Evolutionary conservation across 495 filamentous ascomycete species (phyloP).

Genomic region (Annulohypoxylon moriforme): DNA sequence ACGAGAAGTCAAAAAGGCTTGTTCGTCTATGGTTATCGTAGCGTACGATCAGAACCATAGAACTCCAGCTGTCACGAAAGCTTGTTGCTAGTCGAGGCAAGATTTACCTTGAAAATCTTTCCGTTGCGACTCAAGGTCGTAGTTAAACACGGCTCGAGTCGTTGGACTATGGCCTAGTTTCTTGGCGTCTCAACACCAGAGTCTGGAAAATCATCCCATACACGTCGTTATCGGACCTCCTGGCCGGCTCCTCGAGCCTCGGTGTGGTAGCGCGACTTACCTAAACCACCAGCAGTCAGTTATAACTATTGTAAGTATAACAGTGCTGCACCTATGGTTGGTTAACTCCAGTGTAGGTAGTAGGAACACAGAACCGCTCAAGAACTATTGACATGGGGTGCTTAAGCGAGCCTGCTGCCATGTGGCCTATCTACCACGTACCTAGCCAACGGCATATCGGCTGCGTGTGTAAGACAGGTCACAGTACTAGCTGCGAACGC

Average conservation of each 20-base stretch:
- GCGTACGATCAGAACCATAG: constrained; percentile 1
- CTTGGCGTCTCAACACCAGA: constrained; percentile 35
- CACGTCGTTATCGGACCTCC: constrained; percentile 12
- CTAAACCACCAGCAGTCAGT: neutral
- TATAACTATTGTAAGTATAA: constrained; percentile 4
- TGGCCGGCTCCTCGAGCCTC: constrained; percentile 16
- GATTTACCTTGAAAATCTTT: constrained; percentile 9
- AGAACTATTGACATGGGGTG: constrained; percentile 20
- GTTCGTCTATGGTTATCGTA: neutral
- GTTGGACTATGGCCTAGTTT: constrained; percentile 17
- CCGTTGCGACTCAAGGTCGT: constrained; percentile 31
- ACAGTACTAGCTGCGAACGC: neutral
- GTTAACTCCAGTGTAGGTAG: neutral
- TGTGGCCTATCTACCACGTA: constrained; percentile 11
- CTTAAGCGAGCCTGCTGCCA: constrained; percentile 18
- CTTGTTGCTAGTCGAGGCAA: constrained; percentile 22
- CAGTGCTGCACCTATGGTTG: neutral
- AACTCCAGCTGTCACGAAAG: constrained; percentile 31
- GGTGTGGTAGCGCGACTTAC: constrained; percentile 23
- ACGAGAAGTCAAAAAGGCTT: constrained; percentile 5
- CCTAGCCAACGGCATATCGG: constrained; percentile 17
- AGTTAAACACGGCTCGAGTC: constrained; percentile 32
- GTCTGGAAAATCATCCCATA: constrained; percentile 10
- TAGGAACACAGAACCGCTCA: neutral
- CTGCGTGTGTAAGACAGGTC: constrained; percentile 24